phyloP scores from a whole-genome alignment of 805 yeast genomes.

The Candida saitoana region DNA sequence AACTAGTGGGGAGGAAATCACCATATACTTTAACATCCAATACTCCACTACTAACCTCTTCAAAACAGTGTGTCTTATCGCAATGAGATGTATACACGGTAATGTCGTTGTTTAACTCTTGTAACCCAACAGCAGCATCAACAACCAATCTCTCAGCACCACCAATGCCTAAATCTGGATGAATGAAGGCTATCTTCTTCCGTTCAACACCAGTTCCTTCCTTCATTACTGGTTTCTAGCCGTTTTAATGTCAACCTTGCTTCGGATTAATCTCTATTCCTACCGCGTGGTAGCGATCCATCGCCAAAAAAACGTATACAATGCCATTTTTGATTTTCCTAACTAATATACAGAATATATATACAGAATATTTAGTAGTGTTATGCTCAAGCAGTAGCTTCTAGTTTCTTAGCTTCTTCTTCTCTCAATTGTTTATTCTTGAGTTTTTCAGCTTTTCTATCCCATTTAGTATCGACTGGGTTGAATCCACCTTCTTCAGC shows the following conservation, averaged over 20 bases:
- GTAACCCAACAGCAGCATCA: conserved; percentile 88
- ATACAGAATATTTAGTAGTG: no score
- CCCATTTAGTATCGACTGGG: conserved; percentile 73
- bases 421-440: conserved; percentile 44
- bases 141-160: conserved; percentile 98
- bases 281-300: conserved; percentile 1
- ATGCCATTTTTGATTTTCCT: neutral
- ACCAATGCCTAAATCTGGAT: conserved; percentile 94
- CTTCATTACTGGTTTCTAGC: neutral
- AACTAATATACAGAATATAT: neutral
- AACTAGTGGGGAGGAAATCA: conserved; percentile 71
- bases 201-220: neutral
- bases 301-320: neutral
- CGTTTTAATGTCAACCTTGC: no score
- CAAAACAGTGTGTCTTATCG: conserved; percentile 83
- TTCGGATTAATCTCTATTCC: no score
- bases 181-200: conserved; percentile 73
- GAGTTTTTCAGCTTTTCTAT: conserved; percentile 58
- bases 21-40: conserved; percentile 73
- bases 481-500: conserved; percentile 82
- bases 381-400: neutral
- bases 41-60: conserved; percentile 64
- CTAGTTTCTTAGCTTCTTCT: conserved; percentile 7
- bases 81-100: conserved; percentile 85
- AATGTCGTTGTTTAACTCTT: conserved; percentile 60